Percentiles rank a stretch among this genome's conserved stretches.
These are phyloP conservation scores for Filobasidium wieringae DNA, from an alignment of 768 basidiomycete species.

Conservation along the genomic window DNA sequence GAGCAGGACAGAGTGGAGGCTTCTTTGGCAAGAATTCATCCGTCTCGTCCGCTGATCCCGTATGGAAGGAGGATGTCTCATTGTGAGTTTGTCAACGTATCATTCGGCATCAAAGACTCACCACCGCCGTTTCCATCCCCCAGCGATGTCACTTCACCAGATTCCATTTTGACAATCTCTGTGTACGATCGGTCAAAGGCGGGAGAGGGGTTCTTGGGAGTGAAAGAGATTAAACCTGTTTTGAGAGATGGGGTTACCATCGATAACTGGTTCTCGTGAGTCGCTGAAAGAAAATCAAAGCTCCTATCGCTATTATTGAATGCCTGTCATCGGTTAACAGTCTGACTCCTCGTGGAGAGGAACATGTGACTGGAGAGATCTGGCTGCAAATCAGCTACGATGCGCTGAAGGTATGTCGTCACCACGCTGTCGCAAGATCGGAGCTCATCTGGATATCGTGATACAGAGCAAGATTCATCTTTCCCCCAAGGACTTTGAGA, in stretches of 20 bases:
- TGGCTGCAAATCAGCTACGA: slow-evolving; percentile 89
- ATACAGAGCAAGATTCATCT: slow-evolving; percentile 67
- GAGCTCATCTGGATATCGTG: not conserved
- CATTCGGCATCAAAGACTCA: not conserved
- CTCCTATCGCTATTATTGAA: slow-evolving; percentile 22
- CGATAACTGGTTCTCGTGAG: slow-evolving; percentile 94
- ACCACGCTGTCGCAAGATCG: not conserved
- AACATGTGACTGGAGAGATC: slow-evolving; percentile 81
- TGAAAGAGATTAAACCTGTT: slow-evolving; percentile 78
- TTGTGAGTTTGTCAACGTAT: slow-evolving; percentile 56
- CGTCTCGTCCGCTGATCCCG: slow-evolving; percentile 55
- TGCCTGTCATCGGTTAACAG: too few species aligned
- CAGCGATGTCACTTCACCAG: slow-evolving; percentile 88
- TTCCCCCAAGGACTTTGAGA: slow-evolving; percentile 93
- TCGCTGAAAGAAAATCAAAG: slow-evolving; percentile 22
- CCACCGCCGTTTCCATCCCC: not conserved
- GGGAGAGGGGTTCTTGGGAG: slow-evolving; percentile 81
- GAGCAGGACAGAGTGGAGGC: slow-evolving; percentile 26
- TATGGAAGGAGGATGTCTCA: slow-evolving; percentile 98
- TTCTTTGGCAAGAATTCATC: slow-evolving; percentile 38
- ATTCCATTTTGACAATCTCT: slow-evolving; percentile 70
- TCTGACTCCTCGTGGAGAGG: slow-evolving; percentile 41
- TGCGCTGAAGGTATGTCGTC: slow-evolving; percentile 61
- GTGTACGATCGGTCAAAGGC: slow-evolving; percentile 76
- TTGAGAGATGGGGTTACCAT: slow-evolving; percentile 87